Evolutionary conservation across 2,329 filamentous ascomycete genomes (phyloP).

Genomic region (Pseudopyricularia cyperi): DNA sequence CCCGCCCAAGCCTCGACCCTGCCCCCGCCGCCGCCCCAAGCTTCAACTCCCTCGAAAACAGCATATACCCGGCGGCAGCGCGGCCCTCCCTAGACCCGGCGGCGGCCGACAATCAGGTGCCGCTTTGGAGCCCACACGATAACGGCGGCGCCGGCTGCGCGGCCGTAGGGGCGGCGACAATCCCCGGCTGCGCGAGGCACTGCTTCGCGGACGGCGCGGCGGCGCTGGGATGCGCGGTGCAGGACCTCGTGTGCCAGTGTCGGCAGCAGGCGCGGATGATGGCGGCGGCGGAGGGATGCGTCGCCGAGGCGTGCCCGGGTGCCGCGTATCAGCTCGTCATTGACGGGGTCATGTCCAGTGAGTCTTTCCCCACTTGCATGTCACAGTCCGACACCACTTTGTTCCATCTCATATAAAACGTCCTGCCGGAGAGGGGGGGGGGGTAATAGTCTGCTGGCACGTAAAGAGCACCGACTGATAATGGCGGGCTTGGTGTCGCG

Average conservation of each 20-base stretch:
- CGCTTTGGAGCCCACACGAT: neutral
- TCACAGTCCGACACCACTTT: too few relatives aligned
- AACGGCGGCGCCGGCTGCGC: constrained; percentile 8
- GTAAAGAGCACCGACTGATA: neutral
- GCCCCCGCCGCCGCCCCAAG: neutral
- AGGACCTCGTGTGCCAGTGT: constrained; percentile 20
- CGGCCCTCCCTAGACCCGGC: neutral
- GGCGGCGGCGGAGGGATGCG: constrained; percentile 18
- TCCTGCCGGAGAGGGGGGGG: too few relatives aligned
- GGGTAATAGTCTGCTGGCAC: too few relatives aligned
- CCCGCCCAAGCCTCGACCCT: neutral
- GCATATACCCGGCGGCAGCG: neutral
- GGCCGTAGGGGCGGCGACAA: constrained; percentile 12
- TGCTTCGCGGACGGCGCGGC: constrained; percentile 17
- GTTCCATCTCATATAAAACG: too few relatives aligned
- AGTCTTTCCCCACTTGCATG: too few relatives aligned
- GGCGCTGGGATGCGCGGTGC: constrained; percentile 14
- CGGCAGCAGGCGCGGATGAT: constrained; percentile 15
- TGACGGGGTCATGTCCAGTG: constrained; percentile 11
- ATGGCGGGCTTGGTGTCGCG: neutral
- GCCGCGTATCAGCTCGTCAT: constrained; percentile 16
- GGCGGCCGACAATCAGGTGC: neutral
- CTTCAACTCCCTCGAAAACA: neutral
- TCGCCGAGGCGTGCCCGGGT: constrained; percentile 12
- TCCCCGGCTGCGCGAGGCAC: constrained; percentile 16